phyloP scores from a whole-genome alignment of 1,284 basidiomycete species.

The Boletus sp. region DNA sequence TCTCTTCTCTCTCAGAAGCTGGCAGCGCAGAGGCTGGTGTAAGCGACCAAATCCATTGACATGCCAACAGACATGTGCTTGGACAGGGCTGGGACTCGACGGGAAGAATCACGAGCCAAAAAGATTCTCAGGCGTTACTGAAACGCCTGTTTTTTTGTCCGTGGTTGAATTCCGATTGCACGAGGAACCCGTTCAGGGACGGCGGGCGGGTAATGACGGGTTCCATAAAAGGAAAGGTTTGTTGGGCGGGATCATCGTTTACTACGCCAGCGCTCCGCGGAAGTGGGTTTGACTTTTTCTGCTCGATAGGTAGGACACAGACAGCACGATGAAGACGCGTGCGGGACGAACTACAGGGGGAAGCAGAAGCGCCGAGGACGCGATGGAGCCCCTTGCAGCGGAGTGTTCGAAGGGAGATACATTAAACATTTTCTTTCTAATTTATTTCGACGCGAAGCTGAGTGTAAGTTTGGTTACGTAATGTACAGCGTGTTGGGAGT shows the following conservation, averaged over 20 bases:
- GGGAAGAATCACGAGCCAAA: background rate
- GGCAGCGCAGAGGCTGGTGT: background rate
- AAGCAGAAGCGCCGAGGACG: constrained; percentile 3
- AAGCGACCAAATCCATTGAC: no score
- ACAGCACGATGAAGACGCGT: background rate
- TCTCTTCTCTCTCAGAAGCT: no score
- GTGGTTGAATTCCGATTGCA: background rate
- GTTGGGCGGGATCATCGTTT: constrained; percentile 11
- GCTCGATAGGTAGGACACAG: no score
- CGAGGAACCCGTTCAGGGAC: constrained; percentile 26
- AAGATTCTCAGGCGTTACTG: constrained; percentile 11
- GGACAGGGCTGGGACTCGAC: no score
- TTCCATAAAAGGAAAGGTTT: constrained; percentile 15
- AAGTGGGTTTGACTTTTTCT: background rate
- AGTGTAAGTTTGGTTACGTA: constrained; percentile 11
- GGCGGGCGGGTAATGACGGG: constrained; percentile 15
- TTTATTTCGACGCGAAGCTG: constrained; percentile 14
- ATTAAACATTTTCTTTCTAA: background rate
- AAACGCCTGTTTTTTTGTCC: constrained; percentile 10
- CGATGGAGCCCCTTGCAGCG: background rate
- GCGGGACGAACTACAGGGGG: constrained; percentile 1
- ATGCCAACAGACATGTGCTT: no score
- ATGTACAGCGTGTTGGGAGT: constrained; percentile 9
- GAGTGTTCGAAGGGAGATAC: background rate
- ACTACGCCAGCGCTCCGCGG: constrained; percentile 21